Percentiles rank a stretch among this genome's conserved stretches.
Evolutionary conservation across 495 filamentous ascomycete genomes (phyloP).

Genomic region (Talaromyces borbonicus): DNA sequence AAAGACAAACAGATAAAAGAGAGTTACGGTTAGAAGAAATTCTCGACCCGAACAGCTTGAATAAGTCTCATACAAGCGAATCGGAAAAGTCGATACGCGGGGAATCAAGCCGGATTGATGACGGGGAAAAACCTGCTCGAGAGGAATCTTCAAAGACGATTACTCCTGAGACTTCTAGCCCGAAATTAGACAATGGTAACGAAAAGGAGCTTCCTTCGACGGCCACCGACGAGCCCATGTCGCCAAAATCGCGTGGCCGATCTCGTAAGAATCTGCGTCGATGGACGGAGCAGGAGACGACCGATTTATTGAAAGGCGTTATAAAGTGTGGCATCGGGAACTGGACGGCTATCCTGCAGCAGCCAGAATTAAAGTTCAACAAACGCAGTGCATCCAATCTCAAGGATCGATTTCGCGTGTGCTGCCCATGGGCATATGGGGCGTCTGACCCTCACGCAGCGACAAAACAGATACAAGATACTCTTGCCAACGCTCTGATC

Average conservation of each 20-base stretch:
- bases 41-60: slow-evolving; percentile 21
- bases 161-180: no score
- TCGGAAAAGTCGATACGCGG: not conserved
- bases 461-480: slow-evolving; percentile 30
- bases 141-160: slow-evolving; percentile 3
- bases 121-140: not conserved
- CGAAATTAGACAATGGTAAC: no score
- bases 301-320: slow-evolving; percentile 65
- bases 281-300: slow-evolving; percentile 81
- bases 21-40: slow-evolving; percentile 32
- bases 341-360: slow-evolving; percentile 78
- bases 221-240: slow-evolving; percentile 23
- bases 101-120: not conserved
- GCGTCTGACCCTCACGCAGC: slow-evolving; percentile 39
- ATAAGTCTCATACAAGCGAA: slow-evolving; percentile 4
- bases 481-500: slow-evolving; percentile 28
- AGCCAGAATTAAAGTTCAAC: slow-evolving; percentile 65
- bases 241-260: slow-evolving; percentile 32
- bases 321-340: slow-evolving; percentile 74
- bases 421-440: slow-evolving; percentile 53
- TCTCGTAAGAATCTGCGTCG: slow-evolving; percentile 44
- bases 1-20: slow-evolving; percentile 23
- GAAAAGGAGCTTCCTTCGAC: no score
- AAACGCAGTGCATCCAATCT: slow-evolving; percentile 67
- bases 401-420: slow-evolving; percentile 78